Conservation (phyloP, 2,329 filamentous ascomycete genomes). For the Calcarisporium arbuscula region DNA sequence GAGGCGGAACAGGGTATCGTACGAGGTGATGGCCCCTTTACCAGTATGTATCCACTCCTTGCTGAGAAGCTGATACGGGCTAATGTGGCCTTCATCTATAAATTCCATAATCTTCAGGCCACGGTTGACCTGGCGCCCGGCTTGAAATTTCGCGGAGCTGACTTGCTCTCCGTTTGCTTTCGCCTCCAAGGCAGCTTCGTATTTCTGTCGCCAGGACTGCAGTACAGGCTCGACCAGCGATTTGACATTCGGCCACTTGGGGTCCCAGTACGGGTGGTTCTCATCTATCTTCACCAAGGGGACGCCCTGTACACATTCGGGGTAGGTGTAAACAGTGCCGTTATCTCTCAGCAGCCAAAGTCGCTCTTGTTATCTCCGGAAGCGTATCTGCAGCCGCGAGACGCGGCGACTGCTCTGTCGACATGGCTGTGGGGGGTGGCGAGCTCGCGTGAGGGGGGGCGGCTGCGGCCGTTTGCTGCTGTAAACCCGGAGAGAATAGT, state of each 20-base stretch:
- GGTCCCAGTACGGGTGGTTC: conserved; percentile 49
- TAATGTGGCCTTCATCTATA: conserved; percentile 42
- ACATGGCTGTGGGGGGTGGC: conserved; percentile 16
- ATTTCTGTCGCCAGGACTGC: conserved; percentile 42
- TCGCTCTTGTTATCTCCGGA: conserved; percentile 35
- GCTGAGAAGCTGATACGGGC: conserved; percentile 49
- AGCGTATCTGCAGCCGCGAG: not conserved
- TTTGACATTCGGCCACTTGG: conserved; percentile 42
- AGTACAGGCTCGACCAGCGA: conserved; percentile 36
- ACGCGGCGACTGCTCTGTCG: conserved; percentile 5
- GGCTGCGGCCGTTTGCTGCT: conserved; percentile 21
- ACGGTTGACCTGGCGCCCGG: conserved; percentile 50
- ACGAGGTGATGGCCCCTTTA: conserved; percentile 38
- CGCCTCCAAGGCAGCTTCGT: conserved; percentile 28
- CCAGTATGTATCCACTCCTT: conserved; percentile 41
- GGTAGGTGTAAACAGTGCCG: conserved; percentile 42
- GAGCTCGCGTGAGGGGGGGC: conserved; percentile 20
- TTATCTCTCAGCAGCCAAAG: conserved; percentile 41
- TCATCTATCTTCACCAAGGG: conserved; percentile 45
- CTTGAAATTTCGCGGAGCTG: conserved; percentile 42
- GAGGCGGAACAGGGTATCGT: conserved; percentile 51
- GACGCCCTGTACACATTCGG: conserved; percentile 45
- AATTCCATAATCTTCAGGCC: conserved; percentile 48
- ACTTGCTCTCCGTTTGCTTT: conserved; percentile 25
- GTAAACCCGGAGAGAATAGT: conserved; percentile 20